Evolutionary conservation across 2,329 filamentous ascomycete genomes (phyloP), one percentile per base, ranked within the genome.

Genomic region (Colletotrichum sp.): DNA sequence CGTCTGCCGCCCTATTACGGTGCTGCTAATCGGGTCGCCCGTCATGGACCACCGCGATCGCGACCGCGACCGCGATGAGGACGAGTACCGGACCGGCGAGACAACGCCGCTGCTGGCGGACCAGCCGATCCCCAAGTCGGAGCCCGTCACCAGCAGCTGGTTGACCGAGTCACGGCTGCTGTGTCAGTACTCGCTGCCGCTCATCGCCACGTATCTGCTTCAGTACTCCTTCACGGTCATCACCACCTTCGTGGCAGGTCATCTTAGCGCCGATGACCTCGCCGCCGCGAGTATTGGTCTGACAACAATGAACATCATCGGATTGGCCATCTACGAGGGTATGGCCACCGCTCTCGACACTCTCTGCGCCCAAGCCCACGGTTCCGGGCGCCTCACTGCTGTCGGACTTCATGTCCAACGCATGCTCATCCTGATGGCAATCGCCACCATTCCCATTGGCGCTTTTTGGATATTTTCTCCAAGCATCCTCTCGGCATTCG

Each of bases 261-360:
- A 89, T 78, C 85, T 91, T 10, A 86, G 89, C 24, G 87, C 88
- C 5, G 86, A 89, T 78, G 89, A 89, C 73, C 81, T 91, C 12
- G 89, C 88, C 2, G 89, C 89, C 0, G 88, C 89, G 0, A 89
- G 87, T 69, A 80, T 91, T 18, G 88, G 88, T 28, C 86, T 88
- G 28, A 90, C 89, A 62, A 90, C 89, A 0, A 88, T 89, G 78
- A 90, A 89, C 75, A 90, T 91, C 67, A 83, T 89, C 8, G 90
- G 89, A 1, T 85, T 88, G 24, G 87, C 89, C 2, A 82, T 89
- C 26, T 87, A 88, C 72, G 87, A 90, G 78, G 89, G 89, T 26
- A 86, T 90, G 80, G 87, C 88, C 12, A 90, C 88, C 0, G 87
- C 86, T 28, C 81, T 90, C 26, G 88, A 90, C 77, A 90, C 88